Conservation (phyloP, 176 grass and related monocot genomes). For the Triticum dicoccoides region DNA sequence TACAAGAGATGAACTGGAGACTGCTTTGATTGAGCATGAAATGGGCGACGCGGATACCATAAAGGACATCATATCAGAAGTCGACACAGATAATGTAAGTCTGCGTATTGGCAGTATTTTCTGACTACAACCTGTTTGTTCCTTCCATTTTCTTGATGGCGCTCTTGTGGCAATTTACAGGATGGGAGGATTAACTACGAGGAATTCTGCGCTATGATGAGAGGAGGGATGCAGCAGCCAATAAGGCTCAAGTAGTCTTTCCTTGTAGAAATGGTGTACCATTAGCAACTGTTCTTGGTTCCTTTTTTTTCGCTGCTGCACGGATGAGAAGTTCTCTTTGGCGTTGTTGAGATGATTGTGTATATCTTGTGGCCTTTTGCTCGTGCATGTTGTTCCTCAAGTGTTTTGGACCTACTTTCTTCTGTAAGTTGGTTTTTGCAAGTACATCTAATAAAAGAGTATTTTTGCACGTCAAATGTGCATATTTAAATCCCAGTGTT, state of each 20-base stretch:
- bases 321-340: conserved; percentile 35
- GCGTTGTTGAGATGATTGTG: conserved; percentile 49
- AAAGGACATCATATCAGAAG: conserved; percentile 96
- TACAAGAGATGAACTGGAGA: conserved; percentile 92
- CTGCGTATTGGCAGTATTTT: neutral
- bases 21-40: conserved; percentile 90
- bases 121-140: neutral
- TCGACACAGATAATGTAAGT: conserved; percentile 94
- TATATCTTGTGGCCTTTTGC: conserved; percentile 43
- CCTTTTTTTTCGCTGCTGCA: conserved; percentile 14
- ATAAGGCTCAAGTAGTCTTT: conserved; percentile 61
- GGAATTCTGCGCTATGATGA: conserved; percentile 99
- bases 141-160: neutral
- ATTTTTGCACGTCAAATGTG: neutral
- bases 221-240: conserved; percentile 77
- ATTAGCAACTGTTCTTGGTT: conserved; percentile 25
- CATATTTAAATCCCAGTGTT: neutral
- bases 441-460: conserved; percentile 38
- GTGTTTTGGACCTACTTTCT: conserved; percentile 20
- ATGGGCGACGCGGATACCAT: conserved; percentile 80
- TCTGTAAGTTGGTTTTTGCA: conserved; percentile 31
- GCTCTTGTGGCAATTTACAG: conserved; percentile 41
- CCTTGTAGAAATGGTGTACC: conserved; percentile 27
- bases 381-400: conserved; percentile 2
- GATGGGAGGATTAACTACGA: conserved; percentile 98